A percentile compares a stretch with the other conserved stretches of the same genome.
Conservation (phyloP, 352 stramenopile species). For the Globisporangium emineosum region DNA sequence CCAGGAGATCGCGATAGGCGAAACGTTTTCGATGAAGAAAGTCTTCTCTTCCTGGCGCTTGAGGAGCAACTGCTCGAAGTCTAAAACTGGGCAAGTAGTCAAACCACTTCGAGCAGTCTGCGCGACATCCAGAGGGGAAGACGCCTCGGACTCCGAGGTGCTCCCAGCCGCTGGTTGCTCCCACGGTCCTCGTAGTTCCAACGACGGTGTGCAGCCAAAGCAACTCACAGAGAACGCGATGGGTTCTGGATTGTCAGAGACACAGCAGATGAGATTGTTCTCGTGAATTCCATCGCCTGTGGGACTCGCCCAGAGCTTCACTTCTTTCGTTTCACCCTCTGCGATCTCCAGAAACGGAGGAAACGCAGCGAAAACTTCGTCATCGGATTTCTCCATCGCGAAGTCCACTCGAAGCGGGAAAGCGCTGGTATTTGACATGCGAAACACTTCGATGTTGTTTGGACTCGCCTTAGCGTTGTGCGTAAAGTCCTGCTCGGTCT, state of each 20-base stretch:
- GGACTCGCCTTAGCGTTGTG: constrained; percentile 44
- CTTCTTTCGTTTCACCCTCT: constrained; percentile 89
- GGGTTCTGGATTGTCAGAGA: constrained; percentile 90
- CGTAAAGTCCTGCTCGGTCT: constrained; percentile 47
- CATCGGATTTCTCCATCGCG: constrained; percentile 29
- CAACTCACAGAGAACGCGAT: constrained; percentile 86
- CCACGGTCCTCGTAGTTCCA: constrained; percentile 87
- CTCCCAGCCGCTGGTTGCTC: constrained; percentile 55
- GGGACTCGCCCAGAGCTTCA: constrained; percentile 91
- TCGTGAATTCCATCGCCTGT: constrained; percentile 49
- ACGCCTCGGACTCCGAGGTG: constrained; percentile 38
- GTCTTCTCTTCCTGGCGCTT: constrained; percentile 82
- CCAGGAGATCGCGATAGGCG: constrained; percentile 76
- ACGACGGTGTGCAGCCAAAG: constrained; percentile 72
- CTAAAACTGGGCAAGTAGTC: constrained; percentile 39
- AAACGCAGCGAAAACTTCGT: constrained; percentile 64
- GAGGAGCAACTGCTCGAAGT: constrained; percentile 93
- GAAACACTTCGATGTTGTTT: constrained; percentile 88
- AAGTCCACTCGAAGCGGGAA: constrained; percentile 75
- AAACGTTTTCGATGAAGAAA: constrained; percentile 87
- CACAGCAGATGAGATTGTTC: constrained; percentile 85
- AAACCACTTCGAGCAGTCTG: background rate
- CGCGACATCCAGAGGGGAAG: background rate
- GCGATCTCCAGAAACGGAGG: constrained; percentile 70
- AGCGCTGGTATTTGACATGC: constrained; percentile 88